phyloP scores from a whole-genome alignment of 495 filamentous ascomycete genomes.

The Aspergillus affinis region DNA sequence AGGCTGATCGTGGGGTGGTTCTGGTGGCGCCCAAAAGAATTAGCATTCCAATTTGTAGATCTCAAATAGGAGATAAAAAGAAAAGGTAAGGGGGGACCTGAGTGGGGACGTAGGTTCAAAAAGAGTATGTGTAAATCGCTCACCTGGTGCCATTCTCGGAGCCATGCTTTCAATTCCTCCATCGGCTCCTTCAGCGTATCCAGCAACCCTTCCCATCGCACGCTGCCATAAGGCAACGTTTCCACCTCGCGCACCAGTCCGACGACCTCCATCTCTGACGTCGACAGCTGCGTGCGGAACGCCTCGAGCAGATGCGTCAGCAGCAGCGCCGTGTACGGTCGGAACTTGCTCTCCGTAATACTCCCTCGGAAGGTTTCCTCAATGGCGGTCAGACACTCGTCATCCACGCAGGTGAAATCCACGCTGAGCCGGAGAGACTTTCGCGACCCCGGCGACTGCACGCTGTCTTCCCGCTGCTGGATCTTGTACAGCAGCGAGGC shows the following conservation, averaged over 20 bases:
- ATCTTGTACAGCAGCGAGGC: conserved; percentile 84
- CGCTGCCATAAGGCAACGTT: conserved; percentile 36
- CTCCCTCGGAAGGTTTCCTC: conserved; percentile 42
- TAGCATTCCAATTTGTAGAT: background rate
- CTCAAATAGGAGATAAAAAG: background rate
- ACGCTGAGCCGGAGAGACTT: conserved; percentile 65
- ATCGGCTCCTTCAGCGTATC: conserved; percentile 38
- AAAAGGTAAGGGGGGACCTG: too few species aligned
- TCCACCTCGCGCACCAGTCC: conserved; percentile 47
- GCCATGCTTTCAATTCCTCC: conserved; percentile 40
- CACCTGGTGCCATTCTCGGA: conserved; percentile 50
- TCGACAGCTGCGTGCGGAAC: conserved; percentile 51
- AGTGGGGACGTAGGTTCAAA: conserved; percentile 10
- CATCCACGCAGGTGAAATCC: conserved; percentile 74
- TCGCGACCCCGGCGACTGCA: conserved; percentile 39
- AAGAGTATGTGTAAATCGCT: conserved; percentile 15
- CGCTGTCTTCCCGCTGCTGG: conserved; percentile 25
- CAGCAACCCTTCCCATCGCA: conserved; percentile 44
- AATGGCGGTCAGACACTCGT: conserved; percentile 50
- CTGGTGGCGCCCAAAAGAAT: conserved; percentile 20
- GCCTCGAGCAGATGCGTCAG: conserved; percentile 50
- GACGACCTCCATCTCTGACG: conserved; percentile 56
- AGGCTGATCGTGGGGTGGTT: conserved; percentile 38
- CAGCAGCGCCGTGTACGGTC: conserved; percentile 47
- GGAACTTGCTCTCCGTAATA: conserved; percentile 44